Base-by-base conservation (phyloP, 495 filamentous ascomycete species). In the Penicillium simplicissimum region DNA sequence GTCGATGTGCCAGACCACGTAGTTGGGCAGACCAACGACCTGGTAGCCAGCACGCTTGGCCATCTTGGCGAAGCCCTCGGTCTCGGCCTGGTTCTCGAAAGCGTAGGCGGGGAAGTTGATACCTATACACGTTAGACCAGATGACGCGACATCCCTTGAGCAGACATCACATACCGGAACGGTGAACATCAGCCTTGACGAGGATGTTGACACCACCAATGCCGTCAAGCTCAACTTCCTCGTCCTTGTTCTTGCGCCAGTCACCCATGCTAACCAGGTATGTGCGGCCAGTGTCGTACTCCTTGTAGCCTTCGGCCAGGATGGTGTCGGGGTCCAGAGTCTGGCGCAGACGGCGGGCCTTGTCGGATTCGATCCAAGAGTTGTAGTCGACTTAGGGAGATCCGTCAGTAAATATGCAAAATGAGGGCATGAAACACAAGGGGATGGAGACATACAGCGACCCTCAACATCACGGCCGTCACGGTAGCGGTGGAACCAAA, bases 81-180 rank as follows among this genome's bases (percentile, higher is more conserved):
- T 98, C 76, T 98, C 95, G 62, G 95, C 95, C 79, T 98, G 95
- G 76, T 98, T 98, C 77, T 98, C 96, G 74, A 98, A 98, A 15
- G 95, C 85, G 71, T 98, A 98, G 72, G 89, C 86, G 17, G 95
- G 95, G 79, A 98, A 98, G 76, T 98, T 98, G 78, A 98, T 92
- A 42, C 94, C 94, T 93, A 10, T 19, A 3, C 13, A 35, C 11
- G 28, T 59, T 59, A 59, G 57, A 37, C 31, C 13, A 15, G 21
- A 11, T 31, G 4, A 17, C 19, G 1, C 1, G 19, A 8, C 8
- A 14, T 21, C 21, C 4, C 17, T 6, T 8, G n/a, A 38, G 8
- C 21, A 28, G 31, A 6, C 4, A 28, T 14, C 10, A 76, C 80
- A 60, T 83, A 95, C 92, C 92, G 67, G 93, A 90, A 78, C 94